Base-by-base conservation (phyloP, 2,329 filamentous ascomycete genomes). In the Venturia nashicola region DNA sequence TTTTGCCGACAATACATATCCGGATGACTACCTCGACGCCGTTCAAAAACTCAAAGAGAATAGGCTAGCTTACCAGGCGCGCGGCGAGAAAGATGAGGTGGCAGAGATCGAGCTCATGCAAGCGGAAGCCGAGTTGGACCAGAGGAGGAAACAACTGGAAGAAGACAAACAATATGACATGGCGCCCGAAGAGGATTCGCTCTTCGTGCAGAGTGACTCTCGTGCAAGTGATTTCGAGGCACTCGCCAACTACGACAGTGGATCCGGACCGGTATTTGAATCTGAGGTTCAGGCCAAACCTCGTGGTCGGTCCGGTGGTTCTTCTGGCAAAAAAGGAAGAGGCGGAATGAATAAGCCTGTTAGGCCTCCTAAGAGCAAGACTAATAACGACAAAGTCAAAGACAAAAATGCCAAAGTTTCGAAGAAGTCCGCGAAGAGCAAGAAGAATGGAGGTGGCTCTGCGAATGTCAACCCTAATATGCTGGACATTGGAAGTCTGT, bases 351-450 rank as follows among this genome's bases (percentile, higher is more conserved):
- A 27, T 39, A 64, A 64, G 55, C 14, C 36, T 27, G 34, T 20
- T 20, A 43, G n/a, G 23, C 34, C 60, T 11, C 32, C 16, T 12
- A 60, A 59, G 40, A 65, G 62, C n/a, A 66, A 67, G 11, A 40
- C 65, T 3, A 64, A 70, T 4, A 48, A 66, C 7, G 70, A 69
- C 39, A 48, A 67, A 18, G 66, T 67, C 18, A 68, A 71, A 57
- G 67, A 68, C 0, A 61, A 61, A 3, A 55, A 48, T 54, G 20
- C 39, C 7, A 62, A 64, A n/a, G 42, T 39, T 8, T 23, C 27
- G 42, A 64, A 61, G 39, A 65, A 61, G 20, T 5, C 36, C 27
- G 11, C 59, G 36, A 20, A 39, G 42, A 40, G 44, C 39, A 64
- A 62, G n/a, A 72, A 71, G 12, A 18, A 2, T 42, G 14, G 18